Evolutionary conservation across 805 yeast species (phyloP), one percentile per base, ranked within the genome.

Genomic region (Nakazawaea molendinolei): DNA sequence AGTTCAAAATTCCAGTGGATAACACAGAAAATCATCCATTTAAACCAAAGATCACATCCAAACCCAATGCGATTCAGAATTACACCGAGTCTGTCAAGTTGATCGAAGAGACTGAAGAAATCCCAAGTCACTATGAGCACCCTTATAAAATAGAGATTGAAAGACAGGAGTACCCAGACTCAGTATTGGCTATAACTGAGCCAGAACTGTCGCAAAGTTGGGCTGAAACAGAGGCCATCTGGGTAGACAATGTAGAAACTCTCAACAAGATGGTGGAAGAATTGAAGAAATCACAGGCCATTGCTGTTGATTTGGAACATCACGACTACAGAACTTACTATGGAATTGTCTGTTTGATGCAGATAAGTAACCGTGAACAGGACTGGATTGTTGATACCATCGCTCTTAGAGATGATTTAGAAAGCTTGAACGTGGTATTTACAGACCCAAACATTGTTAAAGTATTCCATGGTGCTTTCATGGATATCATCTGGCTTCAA

Each of bases 401-500:
- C 22, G 74, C 76, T 2, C 66, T 92, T 23, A 65, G 96, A 39
- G 85, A 82, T 26, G 84, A 85, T 41, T 61, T 92, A 33, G 62
- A 69, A 32, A 57, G 58, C 1, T 61, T 92, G 38, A 92, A 92
- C 59, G 65, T 61, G 29, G 74, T 90, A 1, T 86, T 90, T 45
- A 71, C 97, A 2, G 65, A 92, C 56, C 97, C 97, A 0, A 47
- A 60, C 5, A 78, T 90, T 22, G 64, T 86, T 20, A 92, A 92
- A 53, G 94, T 92, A 1, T 76, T 92, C 46, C 99, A 92, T 56
- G 99, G 99, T 42, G 95, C 98, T 0, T 79, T 76, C 47, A 87
- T 86, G 95, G 99, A 92, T 65, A 83, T 92, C 4, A 79, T 86
- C 30, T 92, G 99, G 99, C 65, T 92, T 23, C 99, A 92, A 61